Evolutionary conservation across 306 rosid genomes (phyloP), one percentile per base, ranked within the genome.

Genomic region (Dryas octopetala): DNA sequence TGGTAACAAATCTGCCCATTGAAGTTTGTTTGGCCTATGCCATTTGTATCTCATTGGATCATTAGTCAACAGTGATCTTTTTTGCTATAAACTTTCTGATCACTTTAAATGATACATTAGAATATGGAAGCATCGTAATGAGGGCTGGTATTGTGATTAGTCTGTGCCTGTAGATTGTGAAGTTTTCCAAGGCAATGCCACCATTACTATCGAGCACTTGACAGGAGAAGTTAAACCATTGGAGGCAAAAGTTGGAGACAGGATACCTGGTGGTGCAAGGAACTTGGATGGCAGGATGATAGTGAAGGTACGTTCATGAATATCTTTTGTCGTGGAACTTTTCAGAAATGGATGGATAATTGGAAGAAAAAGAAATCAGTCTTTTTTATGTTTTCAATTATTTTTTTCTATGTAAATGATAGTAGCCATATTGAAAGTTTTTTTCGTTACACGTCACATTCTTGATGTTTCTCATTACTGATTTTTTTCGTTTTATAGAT

Each of bases 161-260:
- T 95, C 97, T 90, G 99, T 95, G 87, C 99, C 99, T 85, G 93
- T 92, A 90, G 99, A 95, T 83, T 95, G 99, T 83, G 97, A 92
- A 84, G 91, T 95, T 84, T 95, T 76, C 86, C 92, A 92, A 82
- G 99, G 99, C 66, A 81, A 50, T 86, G 99, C 97, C 17, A 92
- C 99, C 19, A 95, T 95, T 81, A 95, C 97, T 51, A 80, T 90
- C 1, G 97, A 92, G 91, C 99, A 95, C 87, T 85, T 95, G 85
- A 95, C 99, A 16, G 99, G 97, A 78, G 99, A 95, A 92, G 70
- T 95, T 72, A 95, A 89, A 79, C 99, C 97, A 14, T 78, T 95
- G 84, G 97, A 95, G 83, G 84, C 88, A 76, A 83, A 85, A 76
- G 92, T 79, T 85, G 99, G 97, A 68, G 96, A 95, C 74, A 88